Conservation (phyloP, 345 rosid genomes). For the Excoecaria agallocha region DNA sequence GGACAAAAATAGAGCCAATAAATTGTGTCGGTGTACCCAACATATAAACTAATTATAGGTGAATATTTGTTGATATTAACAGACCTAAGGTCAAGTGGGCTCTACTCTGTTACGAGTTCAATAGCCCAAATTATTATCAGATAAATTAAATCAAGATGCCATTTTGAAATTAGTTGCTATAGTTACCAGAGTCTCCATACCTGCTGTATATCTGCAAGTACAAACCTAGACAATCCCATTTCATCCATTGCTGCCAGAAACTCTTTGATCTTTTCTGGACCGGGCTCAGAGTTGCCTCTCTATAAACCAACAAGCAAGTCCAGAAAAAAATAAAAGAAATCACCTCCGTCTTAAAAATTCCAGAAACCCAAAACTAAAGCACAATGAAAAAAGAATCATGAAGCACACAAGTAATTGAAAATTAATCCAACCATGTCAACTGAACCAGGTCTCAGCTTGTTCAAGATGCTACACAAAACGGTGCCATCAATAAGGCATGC, state of each 20-base stretch:
- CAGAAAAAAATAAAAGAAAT: constrained; percentile 7
- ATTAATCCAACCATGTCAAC: constrained; percentile 46
- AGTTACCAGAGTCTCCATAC: constrained; percentile 18
- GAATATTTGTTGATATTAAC: neutral
- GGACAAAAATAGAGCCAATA: neutral
- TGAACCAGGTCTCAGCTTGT: constrained; percentile 56
- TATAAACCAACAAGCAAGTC: constrained; percentile 16
- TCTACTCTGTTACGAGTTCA: constrained; percentile 6
- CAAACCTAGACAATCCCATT: constrained; percentile 67
- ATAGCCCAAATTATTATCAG: constrained; percentile 4
- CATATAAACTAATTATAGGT: neutral
- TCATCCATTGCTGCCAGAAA: constrained; percentile 68
- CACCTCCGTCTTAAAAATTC: neutral
- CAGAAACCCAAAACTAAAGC: neutral
- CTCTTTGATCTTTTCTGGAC: constrained; percentile 37
- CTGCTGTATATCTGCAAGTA: constrained; percentile 57
- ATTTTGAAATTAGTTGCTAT: neutral
- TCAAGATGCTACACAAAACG: constrained; percentile 56
- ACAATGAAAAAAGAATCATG: neutral
- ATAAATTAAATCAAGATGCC: neutral
- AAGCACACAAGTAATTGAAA: neutral
- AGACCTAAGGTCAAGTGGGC: constrained; percentile 4
- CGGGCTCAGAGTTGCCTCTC: constrained; percentile 45
- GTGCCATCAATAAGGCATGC: constrained; percentile 67
- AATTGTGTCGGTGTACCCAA: neutral